Evolutionary conservation across 495 filamentous ascomycete genomes (phyloP), one percentile per base, ranked within the genome.

Genomic region (Aspergillus panamensis): DNA sequence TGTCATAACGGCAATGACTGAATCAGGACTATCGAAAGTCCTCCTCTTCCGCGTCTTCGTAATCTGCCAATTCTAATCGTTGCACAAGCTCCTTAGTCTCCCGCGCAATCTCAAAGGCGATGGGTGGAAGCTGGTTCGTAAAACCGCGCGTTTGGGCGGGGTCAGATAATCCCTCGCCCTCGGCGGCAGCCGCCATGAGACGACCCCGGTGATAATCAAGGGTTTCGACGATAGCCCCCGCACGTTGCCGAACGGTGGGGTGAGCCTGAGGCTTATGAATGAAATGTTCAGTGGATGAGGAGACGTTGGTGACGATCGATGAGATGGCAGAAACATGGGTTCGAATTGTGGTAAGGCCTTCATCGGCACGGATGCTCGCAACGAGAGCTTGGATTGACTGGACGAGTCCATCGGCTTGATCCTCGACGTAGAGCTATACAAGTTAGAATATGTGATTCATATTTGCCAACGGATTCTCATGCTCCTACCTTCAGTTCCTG

Each of bases 81-180:
- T 76, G 70, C n/a, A 78, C 84, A 50, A 91, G 75, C 66, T 90
- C 87, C 66, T 91, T 95, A 56, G 87, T 91, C 70, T 89, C 86
- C 40, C 88, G 79, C 2, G 89, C 91, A 65, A 94, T 87, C 74
- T 91, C 89, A 70, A 96, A 96, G 16, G 91, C 91, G 60, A 95
- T 84, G 8, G 90, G 90, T 16, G 91, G 88, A 44, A 92, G 74
- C 47, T 80, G 86, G 66, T 85, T 85, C 48, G 82, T 87, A 74
- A 85, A 86, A 64, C 81, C 84, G 45, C 81, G 84, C 74, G 84
- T 80, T 54, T 81, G 76, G 35, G 71, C 70, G 20, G 81, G 70
- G 17, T 73, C 75, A 8, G 75, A 76, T 1, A 84, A 75, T 1
- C 80, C 75, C 56, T 84, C 74, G 57, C 85, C 87, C 53, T 84